A percentile compares a stretch with the other conserved stretches of the same genome.
Evolutionary conservation across 2,329 filamentous ascomycete species (phyloP).

Genomic region (Pseudopithomyces maydicus): DNA sequence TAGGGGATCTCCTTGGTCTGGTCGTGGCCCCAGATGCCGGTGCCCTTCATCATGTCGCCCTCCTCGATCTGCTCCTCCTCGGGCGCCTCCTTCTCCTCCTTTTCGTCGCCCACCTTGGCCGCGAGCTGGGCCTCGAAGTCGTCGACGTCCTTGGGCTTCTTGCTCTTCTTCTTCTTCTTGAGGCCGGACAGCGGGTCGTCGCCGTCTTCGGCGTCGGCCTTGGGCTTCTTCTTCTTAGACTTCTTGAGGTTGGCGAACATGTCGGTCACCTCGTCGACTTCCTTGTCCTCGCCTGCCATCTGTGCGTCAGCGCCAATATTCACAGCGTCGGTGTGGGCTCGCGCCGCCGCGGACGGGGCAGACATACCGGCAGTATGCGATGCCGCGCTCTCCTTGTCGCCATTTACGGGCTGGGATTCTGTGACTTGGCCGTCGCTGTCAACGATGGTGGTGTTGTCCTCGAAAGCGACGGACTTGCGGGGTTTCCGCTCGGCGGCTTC

Average conservation of each 20-base stretch:
- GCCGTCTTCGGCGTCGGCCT: slow-evolving; percentile 58
- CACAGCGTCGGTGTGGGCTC: background rate
- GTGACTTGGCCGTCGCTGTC: slow-evolving; percentile 87
- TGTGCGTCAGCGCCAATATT: slow-evolving; percentile 23
- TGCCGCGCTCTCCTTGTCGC: slow-evolving; percentile 79
- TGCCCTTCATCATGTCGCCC: slow-evolving; percentile 85
- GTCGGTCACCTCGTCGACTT: slow-evolving; percentile 51
- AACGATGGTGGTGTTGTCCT: slow-evolving; percentile 83
- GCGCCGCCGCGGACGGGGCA: background rate
- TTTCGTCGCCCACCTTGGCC: slow-evolving; percentile 59
- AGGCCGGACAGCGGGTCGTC: slow-evolving; percentile 66
- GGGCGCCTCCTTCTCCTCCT: slow-evolving; percentile 53
- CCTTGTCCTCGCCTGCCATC: slow-evolving; percentile 53
- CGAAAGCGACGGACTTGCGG: slow-evolving; percentile 94
- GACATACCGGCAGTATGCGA: slow-evolving; percentile 61
- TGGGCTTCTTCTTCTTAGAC: slow-evolving; percentile 81
- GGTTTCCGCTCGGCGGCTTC: slow-evolving; percentile 66
- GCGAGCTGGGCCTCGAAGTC: slow-evolving; percentile 73
- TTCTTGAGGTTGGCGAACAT: slow-evolving; percentile 73
- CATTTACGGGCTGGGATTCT: slow-evolving; percentile 71
- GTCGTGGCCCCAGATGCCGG: slow-evolving; percentile 88
- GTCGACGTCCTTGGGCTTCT: slow-evolving; percentile 57
- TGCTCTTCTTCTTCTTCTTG: slow-evolving; percentile 90
- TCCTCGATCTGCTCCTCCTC: slow-evolving; percentile 60
- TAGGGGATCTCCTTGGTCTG: slow-evolving; percentile 80